Base-by-base conservation (phyloP, 1,139 yeast genomes). In the Sugiyamaella pinicola region DNA sequence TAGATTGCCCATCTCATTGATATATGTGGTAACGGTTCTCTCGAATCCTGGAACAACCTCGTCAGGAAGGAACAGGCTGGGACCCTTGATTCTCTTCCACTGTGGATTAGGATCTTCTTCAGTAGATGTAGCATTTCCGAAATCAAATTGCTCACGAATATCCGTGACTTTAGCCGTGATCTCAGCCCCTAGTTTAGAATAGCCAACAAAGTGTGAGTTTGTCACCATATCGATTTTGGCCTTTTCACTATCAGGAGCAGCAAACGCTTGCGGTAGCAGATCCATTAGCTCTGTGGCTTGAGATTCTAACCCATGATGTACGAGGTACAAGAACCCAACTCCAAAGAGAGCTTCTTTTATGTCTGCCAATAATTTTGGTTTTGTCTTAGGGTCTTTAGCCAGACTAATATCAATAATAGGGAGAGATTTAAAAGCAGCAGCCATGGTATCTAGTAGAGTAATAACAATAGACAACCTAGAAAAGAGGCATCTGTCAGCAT, bases 61-160 rank as follows among this genome's bases (percentile, higher is more conserved):
- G 18, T 71, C 73, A 43, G 77, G 77, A 0, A 87, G 84, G 83
- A 84, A 84, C 54, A 77, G 67, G 59, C 82, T 82, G 10, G 89
- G 88, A 0, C 89, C 89, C 58, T 81, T 83, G 51, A 84, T 73
- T 58, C 82, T 80, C 53, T 73, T 69, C 71, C 83, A 84, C 13
- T 40, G 12, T 33, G 69, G 58, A 2, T 55, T 29, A 12, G 64
- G 51, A 2, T 62, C 64, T 0, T 84, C 38, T 21, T 51, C 49
- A 13, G 38, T 5, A 9, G 81, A 79, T 21, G 80, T 69, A 52
- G 82, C 85, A 1, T 85, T 81, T 2, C 83, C 88, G 57, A 84
- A 72, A 63, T 84, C 89, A 56, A 81, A 81, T 68, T 83, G 88
- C 62, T 83, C 88, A 57, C 89, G 72, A 79, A 85, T 77, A 61